A percentile compares a stretch with the other conserved stretches of the same genome.
Conservation (phyloP, 345 rosid genomes). For the Arabidopsis arenosa region DNA sequence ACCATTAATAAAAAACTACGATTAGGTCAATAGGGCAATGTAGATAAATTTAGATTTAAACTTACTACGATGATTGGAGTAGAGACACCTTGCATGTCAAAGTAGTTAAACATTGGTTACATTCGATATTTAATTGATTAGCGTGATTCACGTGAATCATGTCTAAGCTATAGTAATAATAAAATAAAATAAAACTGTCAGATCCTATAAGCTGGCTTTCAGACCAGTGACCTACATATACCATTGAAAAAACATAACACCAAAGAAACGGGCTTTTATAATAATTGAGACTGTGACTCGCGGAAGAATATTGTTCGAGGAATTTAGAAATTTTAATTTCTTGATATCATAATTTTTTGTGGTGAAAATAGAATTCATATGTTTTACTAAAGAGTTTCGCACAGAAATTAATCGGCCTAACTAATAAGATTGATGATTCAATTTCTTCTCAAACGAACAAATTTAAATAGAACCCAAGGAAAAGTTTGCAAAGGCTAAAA, state of each 20-base stretch:
- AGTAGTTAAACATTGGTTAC: constrained; percentile 8
- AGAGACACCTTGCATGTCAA: constrained; percentile 1
- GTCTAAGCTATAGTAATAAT: constrained; percentile 10
- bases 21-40: background rate
- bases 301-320: no score
- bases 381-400: background rate
- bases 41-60: background rate
- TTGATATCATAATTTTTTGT: background rate
- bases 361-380: background rate
- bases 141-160: constrained; percentile 40
- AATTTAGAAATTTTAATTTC: background rate
- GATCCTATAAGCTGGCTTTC: constrained; percentile 5
- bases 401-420: no score
- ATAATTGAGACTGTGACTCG: background rate
- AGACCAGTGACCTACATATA: constrained; percentile 4
- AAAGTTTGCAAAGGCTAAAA: background rate
- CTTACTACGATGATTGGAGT: constrained; percentile 13
- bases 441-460: background rate
- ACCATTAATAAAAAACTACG: background rate
- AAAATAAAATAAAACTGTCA: constrained; percentile 11
- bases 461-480: background rate
- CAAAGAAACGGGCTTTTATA: constrained; percentile 30
- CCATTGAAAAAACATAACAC: constrained; percentile 9
- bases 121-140: constrained; percentile 8
- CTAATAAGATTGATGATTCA: no score